Percentiles rank a stretch among this genome's conserved stretches.
phyloP scores from a whole-genome alignment of 2,329 filamentous ascomycete species.

The Diaporthe citrichinensis region DNA sequence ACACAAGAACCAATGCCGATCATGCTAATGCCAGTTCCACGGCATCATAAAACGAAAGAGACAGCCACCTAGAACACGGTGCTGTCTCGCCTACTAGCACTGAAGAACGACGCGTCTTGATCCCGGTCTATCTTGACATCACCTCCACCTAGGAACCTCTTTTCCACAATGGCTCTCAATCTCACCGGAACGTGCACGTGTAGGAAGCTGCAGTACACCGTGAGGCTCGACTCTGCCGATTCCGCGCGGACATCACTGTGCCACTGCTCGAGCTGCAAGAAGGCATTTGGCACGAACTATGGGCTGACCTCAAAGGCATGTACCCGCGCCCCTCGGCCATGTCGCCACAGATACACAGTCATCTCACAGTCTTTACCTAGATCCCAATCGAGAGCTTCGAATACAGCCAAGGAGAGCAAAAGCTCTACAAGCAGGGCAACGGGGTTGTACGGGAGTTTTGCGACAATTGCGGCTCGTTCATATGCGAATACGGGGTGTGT shows the following conservation, averaged over 20 bases:
- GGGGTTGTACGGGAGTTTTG: conserved; percentile 53
- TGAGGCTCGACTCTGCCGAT: conserved; percentile 47
- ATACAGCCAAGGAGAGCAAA: conserved; percentile 47
- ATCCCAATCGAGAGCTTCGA: conserved; percentile 48
- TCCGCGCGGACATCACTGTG: conserved; percentile 51
- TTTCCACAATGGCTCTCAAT: conserved; percentile 37
- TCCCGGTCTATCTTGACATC: background rate
- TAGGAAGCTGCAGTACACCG: conserved; percentile 46
- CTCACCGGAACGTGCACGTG: conserved; percentile 47
- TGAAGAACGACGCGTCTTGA: background rate
- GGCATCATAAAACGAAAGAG: background rate
- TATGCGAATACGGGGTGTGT: conserved; percentile 52
- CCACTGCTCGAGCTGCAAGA: conserved; percentile 52
- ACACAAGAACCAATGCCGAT: conserved; percentile 6
- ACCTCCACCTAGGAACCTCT: background rate
- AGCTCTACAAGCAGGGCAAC: conserved; percentile 50
- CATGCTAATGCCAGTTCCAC: background rate
- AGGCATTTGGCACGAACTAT: conserved; percentile 52
- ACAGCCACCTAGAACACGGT: background rate
- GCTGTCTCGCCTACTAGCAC: background rate
- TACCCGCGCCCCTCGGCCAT: background rate
- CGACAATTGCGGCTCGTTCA: conserved; percentile 49
- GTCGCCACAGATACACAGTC: background rate
- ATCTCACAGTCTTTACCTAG: conserved; percentile 43
- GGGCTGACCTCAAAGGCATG: conserved; percentile 50